These are phyloP conservation scores for Spergularia marina DNA, from an alignment of 148 eudicot genomes.

Conservation along the genomic window DNA sequence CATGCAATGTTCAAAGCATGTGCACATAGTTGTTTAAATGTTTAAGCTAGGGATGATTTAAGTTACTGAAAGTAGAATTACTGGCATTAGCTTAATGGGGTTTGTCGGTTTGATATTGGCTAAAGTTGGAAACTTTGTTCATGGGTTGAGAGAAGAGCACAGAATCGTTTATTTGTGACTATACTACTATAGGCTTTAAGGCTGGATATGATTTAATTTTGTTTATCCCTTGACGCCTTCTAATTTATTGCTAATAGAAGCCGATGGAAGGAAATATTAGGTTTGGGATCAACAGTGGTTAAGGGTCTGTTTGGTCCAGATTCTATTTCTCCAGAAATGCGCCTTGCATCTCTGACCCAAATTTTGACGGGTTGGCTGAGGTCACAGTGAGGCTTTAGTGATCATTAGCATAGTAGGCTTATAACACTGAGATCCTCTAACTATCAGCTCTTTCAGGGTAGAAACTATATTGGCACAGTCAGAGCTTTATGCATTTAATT, in stretches of 20 bases:
- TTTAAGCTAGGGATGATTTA: not conserved
- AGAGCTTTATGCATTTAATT: not conserved
- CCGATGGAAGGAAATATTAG: not conserved
- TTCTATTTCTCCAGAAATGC: too few relatives aligned
- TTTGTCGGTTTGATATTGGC: not conserved
- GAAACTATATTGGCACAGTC: not conserved
- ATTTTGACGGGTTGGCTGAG: not conserved
- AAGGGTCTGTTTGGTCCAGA: not conserved
- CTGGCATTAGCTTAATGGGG: not conserved
- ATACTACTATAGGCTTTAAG: slow-evolving; percentile 1
- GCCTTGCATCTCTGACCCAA: not conserved
- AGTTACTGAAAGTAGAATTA: not conserved
- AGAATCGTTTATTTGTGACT: not conserved
- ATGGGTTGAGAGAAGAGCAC: not conserved
- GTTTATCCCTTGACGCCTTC: not conserved
- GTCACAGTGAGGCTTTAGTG: not conserved
- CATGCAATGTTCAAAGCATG: not conserved
- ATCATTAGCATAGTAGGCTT: not conserved
- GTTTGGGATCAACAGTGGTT: not conserved
- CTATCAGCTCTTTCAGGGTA: not conserved
- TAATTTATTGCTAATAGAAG: not conserved
- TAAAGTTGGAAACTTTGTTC: slow-evolving; percentile 4
- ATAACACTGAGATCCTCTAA: not conserved
- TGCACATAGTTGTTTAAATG: not conserved
- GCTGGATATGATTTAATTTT: not conserved